These are phyloP conservation scores for Bipolaris gigantea DNA, from an alignment of 2,329 filamentous ascomycete genomes.

Conservation along the genomic window DNA sequence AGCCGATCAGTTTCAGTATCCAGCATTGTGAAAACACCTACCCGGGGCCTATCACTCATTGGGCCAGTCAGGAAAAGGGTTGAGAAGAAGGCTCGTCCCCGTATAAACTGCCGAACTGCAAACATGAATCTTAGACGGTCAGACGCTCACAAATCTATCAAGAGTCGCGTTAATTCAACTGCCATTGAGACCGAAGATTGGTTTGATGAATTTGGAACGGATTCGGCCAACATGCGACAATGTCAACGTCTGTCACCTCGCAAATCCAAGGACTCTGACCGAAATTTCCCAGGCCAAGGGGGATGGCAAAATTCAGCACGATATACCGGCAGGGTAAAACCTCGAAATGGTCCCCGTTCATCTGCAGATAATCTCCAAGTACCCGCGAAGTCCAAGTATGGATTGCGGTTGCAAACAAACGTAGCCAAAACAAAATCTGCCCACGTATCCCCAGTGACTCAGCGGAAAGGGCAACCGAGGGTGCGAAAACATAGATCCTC, in stretches of 20 bases:
- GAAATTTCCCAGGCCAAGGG: conserved; percentile 1
- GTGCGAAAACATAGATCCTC: conserved; percentile 13
- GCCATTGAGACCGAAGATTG: neutral
- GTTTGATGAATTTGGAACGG: neutral
- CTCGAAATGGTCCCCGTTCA: conserved; percentile 7
- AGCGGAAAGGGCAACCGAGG: conserved; percentile 18
- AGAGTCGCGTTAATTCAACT: conserved; percentile 12
- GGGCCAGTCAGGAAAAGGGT: conserved; percentile 28
- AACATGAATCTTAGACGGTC: conserved; percentile 24
- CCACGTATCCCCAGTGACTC: conserved; percentile 24
- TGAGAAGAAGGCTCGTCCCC: conserved; percentile 18
- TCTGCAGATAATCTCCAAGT: conserved; percentile 15
- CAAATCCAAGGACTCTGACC: neutral
- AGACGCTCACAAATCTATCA: conserved; percentile 33
- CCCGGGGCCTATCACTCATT: conserved; percentile 33
- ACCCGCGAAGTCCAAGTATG: conserved; percentile 4
- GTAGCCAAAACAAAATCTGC: conserved; percentile 24
- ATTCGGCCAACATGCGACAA: conserved; percentile 1
- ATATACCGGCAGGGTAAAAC: neutral
- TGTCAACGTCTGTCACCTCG: neutral
- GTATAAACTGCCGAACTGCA: conserved; percentile 12
- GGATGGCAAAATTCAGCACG: conserved; percentile 16
- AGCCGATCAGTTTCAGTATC: conserved; percentile 24
- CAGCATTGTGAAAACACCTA: conserved; percentile 37
- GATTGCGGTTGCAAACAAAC: conserved; percentile 26